Conservation (phyloP, 2,329 filamentous ascomycete genomes). For the Clonostachys solani region DNA sequence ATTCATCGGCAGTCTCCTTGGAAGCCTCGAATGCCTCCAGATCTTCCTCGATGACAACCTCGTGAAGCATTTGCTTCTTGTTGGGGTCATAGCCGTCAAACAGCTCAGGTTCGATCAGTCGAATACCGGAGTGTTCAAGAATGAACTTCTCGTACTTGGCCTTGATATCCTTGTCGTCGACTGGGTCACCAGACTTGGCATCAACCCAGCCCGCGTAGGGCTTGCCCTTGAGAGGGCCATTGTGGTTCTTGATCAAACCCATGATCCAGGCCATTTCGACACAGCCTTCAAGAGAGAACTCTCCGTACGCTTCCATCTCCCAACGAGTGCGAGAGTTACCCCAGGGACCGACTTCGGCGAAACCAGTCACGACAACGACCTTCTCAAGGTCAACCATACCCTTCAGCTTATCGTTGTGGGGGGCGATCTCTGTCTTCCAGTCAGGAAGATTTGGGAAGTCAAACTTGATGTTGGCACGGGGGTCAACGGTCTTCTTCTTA, state of each 20-base stretch:
- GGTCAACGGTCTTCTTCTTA: constrained; percentile 90
- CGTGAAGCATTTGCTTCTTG: constrained; percentile 97
- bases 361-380: constrained; percentile 95
- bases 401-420: constrained; percentile 83
- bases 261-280: constrained; percentile 99
- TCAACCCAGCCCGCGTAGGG: constrained; percentile 97
- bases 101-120: constrained; percentile 93
- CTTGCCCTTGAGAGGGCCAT: constrained; percentile 92
- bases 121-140: constrained; percentile 93
- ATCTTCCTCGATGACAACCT: constrained; percentile 96
- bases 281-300: constrained; percentile 96
- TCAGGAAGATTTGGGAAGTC: constrained; percentile 88
- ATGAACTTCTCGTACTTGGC: constrained; percentile 96
- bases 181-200: constrained; percentile 86
- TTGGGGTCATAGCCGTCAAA: constrained; percentile 97
- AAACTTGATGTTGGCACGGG: constrained; percentile 96
- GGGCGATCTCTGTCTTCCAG: constrained; percentile 87
- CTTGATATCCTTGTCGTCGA: constrained; percentile 98
- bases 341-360: constrained; percentile 95
- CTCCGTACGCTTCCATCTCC: constrained; percentile 98
- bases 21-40: constrained; percentile 95
- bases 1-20: constrained; percentile 95
- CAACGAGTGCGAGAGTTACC: constrained; percentile 96
- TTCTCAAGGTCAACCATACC: constrained; percentile 99
- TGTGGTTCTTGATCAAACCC: constrained; percentile 98